Percentiles rank a stretch among this genome's conserved stretches.
These are phyloP conservation scores for Kwoniella bestiolae DNA, from an alignment of 768 basidiomycete species.

Conservation along the genomic window DNA sequence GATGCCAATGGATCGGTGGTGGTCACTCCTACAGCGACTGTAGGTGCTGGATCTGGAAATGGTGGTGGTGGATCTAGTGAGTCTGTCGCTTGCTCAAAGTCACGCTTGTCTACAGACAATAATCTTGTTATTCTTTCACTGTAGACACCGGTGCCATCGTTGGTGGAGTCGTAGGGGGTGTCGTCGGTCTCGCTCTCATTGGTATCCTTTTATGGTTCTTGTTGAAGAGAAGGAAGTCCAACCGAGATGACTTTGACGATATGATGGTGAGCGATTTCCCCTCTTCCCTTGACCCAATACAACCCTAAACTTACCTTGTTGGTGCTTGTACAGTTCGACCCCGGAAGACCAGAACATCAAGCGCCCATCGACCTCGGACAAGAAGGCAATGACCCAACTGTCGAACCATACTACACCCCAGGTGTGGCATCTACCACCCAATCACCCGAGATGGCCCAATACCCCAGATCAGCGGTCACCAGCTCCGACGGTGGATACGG, in stretches of 20 bases:
- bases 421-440: conserved; percentile 48
- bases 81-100: too few species aligned
- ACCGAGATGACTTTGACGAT: conserved; percentile 54
- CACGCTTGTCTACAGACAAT: too few species aligned
- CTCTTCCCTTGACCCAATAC: neutral
- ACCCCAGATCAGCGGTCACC: conserved; percentile 45
- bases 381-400: conserved; percentile 34
- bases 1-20: conserved; percentile 13
- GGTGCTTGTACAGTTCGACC: conserved; percentile 48
- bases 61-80: conserved; percentile 16
- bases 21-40: conserved; percentile 11
- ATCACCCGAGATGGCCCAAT: conserved; percentile 54
- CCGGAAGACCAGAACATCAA: conserved; percentile 48
- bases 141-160: conserved; percentile 43
- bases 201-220: conserved; percentile 35
- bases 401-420: conserved; percentile 53
- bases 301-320: neutral
- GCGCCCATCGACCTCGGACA: conserved; percentile 48
- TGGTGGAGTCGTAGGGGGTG: conserved; percentile 44
- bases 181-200: conserved; percentile 44
- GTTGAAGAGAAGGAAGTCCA: conserved; percentile 32
- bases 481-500: conserved; percentile 44
- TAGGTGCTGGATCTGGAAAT: neutral
- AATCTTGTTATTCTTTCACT: neutral
- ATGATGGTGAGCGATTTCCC: conserved; percentile 50